Evolutionary conservation across 2,329 filamentous ascomycete genomes (phyloP), one percentile per base, ranked within the genome.

Genomic region (Septoria petroselini): DNA sequence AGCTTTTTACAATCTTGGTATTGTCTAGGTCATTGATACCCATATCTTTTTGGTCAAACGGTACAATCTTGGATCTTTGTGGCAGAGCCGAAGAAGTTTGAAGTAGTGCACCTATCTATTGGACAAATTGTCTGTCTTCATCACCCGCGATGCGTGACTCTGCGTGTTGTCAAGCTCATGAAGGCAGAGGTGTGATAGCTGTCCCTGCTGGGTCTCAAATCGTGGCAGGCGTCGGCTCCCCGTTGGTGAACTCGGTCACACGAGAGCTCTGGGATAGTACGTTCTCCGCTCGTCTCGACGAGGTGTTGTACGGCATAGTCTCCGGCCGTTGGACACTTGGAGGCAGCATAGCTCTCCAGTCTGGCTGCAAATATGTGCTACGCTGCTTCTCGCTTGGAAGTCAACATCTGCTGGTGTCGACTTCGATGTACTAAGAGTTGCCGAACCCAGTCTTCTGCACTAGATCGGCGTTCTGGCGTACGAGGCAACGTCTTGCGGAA

Each of bases 291-390:
- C 53, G 48, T 8, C 50, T 47, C 17, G 48, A 37, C 18, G 48
- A 21, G 15, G 41, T 5, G 15, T 29, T 43, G 23, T 53, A 50
- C 11, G 65, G 72, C 72, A 72, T 73, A 0, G 71, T 75, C 41
- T 74, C 66, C 21, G 72, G 65, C 50, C 73, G 72, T 41, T 62
- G 67, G 37, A 74, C 62, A 3, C 64, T 65, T 44, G 66, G 67
- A 41, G 66, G 65, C n/a, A 65, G 66, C 19, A 58, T 50, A 17
- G 62, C 23, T 8, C 55, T 50, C 17, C 49, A 43, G 2, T 62
- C 61, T 7, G 48, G 40, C 43, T 66, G 63, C n/a, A 66, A 35
- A 11, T 64, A 67, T 14, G 60, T 50, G 12, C 62, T 52, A 21
- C 64, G 62, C 21, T 43, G 53, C 39, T 62, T 60, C 11, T 61